These are phyloP conservation scores for Talaromyces rugulosus DNA, from an alignment of 2,329 filamentous ascomycete species.

Conservation along the genomic window DNA sequence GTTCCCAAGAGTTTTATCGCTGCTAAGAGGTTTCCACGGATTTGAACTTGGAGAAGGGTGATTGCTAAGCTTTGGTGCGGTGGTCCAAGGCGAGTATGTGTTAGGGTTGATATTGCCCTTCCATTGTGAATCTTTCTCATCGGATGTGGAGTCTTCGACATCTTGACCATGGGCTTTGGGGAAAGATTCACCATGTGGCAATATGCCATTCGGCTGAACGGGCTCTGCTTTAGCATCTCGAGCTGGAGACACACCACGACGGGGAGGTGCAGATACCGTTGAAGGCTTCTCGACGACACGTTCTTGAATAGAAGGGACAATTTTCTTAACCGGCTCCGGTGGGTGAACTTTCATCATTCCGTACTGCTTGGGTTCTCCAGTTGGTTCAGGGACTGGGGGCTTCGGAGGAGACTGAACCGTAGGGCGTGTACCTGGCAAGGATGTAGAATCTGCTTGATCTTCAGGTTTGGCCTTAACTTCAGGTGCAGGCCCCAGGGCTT, in stretches of 20 bases:
- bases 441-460: slow-evolving; percentile 20
- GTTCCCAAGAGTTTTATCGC: slow-evolving; percentile 58
- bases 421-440: slow-evolving; percentile 21
- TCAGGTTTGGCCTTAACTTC: slow-evolving; percentile 24
- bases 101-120: slow-evolving; percentile 34
- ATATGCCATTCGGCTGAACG: slow-evolving; percentile 25
- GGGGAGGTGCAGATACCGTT: slow-evolving; percentile 18
- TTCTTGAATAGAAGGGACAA: slow-evolving; percentile 31
- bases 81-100: slow-evolving; percentile 36
- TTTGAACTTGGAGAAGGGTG: slow-evolving; percentile 39
- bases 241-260: slow-evolving; percentile 28
- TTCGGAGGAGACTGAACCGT: slow-evolving; percentile 52
- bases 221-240: slow-evolving; percentile 23
- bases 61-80: slow-evolving; percentile 29
- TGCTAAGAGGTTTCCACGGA: slow-evolving; percentile 56
- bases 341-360: slow-evolving; percentile 61
- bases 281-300: slow-evolving; percentile 29
- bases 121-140: slow-evolving; percentile 35
- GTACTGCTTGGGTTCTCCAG: slow-evolving; percentile 56
- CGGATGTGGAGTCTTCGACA: slow-evolving; percentile 21
- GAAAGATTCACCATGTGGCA: slow-evolving; percentile 18
- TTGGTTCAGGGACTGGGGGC: slow-evolving; percentile 54
- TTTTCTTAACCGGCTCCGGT: slow-evolving; percentile 49
- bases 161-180: slow-evolving; percentile 17
- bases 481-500: slow-evolving; percentile 47